phyloP scores from a whole-genome alignment of 1,284 basidiomycete species.

The Tilletia indica region DNA sequence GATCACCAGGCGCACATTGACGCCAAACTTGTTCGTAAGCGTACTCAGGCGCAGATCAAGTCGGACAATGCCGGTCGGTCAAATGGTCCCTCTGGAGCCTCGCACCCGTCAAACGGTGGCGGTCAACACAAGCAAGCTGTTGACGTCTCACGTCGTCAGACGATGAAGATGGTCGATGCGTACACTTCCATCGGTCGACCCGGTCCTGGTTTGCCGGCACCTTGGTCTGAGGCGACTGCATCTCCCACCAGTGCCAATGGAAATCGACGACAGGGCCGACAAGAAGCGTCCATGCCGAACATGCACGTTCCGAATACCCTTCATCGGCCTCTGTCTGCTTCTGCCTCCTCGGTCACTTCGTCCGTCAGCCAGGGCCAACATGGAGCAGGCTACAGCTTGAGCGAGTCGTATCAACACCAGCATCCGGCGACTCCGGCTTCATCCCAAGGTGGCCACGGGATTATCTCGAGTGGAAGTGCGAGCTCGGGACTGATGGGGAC shows the following conservation, averaged over 20 bases:
- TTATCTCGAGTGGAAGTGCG: background rate
- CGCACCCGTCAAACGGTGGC: constrained; percentile 9
- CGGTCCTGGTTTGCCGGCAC: background rate
- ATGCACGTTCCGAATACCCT: background rate
- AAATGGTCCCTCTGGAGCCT: constrained; percentile 21
- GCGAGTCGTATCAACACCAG: background rate
- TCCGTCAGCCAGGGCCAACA: constrained; percentile 9
- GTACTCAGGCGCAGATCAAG: constrained; percentile 68
- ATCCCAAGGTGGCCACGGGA: background rate
- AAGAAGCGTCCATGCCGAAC: background rate
- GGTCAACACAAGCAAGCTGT: constrained; percentile 5
- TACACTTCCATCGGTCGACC: background rate
- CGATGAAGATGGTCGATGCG: constrained; percentile 15
- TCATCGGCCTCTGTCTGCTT: background rate
- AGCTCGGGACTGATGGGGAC: background rate
- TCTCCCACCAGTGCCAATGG: background rate
- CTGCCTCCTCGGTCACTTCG: background rate
- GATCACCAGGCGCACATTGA: constrained; percentile 80
- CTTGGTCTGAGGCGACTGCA: background rate
- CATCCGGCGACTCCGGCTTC: no score
- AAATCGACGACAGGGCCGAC: background rate
- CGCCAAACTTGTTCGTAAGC: constrained; percentile 73
- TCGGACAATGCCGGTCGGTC: constrained; percentile 28
- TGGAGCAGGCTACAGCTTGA: constrained; percentile 3
- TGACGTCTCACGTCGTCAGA: constrained; percentile 5